Evolutionary conservation across 176 grass and related monocot genomes (phyloP).

Genomic region (Microstegium vimineum): DNA sequence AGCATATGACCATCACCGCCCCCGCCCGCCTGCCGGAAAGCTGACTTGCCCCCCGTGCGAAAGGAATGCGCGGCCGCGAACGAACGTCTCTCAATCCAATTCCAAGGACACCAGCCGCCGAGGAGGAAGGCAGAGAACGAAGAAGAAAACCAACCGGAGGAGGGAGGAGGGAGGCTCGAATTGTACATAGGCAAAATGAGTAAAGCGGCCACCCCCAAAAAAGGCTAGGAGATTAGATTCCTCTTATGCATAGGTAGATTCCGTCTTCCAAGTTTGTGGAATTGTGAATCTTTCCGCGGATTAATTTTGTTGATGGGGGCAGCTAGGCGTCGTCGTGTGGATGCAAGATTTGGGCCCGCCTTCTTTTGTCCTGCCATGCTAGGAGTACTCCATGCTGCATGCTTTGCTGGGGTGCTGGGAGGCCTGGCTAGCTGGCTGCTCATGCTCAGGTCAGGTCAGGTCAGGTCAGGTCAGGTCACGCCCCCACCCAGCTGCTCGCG

Average conservation of each 20-base stretch:
- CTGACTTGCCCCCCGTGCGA: background rate
- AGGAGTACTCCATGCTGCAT: too few relatives aligned
- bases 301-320: conserved; percentile 33
- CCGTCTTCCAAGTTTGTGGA: conserved; percentile 34
- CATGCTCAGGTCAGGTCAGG: background rate
- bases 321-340: conserved; percentile 1
- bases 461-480: too few relatives aligned
- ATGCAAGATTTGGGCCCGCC: background rate
- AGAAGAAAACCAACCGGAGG: background rate
- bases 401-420: too few relatives aligned
- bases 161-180: background rate
- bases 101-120: background rate
- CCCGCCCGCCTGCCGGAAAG: too few relatives aligned
- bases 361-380: background rate
- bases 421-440: background rate
- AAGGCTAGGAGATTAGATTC: conserved; percentile 35
- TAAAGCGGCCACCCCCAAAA: conserved; percentile 26
- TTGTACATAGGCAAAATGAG: conserved; percentile 46
- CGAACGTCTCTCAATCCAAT: background rate
- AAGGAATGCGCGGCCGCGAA: conserved; percentile 36
- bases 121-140: too few relatives aligned
- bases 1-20: background rate
- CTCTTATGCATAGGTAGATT: conserved; percentile 37
- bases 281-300: conserved; percentile 40
- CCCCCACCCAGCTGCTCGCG: background rate